Evolutionary conservation across 148 eudicot species (phyloP).

Genomic region (Camellia granthamiana): DNA sequence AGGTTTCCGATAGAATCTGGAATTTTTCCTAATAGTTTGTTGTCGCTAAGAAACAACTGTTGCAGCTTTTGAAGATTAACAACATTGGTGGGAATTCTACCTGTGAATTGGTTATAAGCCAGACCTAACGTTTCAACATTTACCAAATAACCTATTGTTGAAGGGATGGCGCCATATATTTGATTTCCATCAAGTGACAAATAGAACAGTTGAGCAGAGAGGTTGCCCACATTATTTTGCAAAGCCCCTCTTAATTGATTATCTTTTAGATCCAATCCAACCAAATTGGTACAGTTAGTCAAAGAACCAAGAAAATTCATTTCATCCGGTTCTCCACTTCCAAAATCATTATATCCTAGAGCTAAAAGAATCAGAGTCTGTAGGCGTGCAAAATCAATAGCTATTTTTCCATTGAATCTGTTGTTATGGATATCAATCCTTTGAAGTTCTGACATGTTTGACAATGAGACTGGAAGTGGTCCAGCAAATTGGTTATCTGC

Average conservation of each 20-base stretch:
- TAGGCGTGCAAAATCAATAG: background rate
- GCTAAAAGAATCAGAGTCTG: background rate
- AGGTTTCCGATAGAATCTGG: conserved; percentile 16
- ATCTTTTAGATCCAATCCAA: background rate
- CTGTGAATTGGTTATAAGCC: background rate
- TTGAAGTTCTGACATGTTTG: conserved; percentile 10
- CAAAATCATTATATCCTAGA: background rate
- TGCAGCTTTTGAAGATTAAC: background rate
- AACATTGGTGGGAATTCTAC: conserved; percentile 2
- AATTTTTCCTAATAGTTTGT: conserved; percentile 12
- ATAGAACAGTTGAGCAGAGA: background rate
- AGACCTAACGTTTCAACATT: background rate
- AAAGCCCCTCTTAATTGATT: background rate
- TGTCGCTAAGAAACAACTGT: background rate
- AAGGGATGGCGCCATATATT: conserved; percentile 6
- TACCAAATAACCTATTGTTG: conserved; percentile 1
- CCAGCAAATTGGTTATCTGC: conserved; percentile 7
- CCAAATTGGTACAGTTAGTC: conserved; percentile 16
- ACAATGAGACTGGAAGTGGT: conserved; percentile 12
- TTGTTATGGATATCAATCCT: background rate
- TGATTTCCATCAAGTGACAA: background rate
- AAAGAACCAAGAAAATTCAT: conserved; percentile 6
- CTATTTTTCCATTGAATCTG: conserved; percentile 12
- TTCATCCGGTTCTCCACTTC: conserved; percentile 7
- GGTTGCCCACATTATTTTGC: conserved; percentile 12